Conservation (phyloP, 1,139 yeast genomes). For the Geotrichum klebahnii region DNA sequence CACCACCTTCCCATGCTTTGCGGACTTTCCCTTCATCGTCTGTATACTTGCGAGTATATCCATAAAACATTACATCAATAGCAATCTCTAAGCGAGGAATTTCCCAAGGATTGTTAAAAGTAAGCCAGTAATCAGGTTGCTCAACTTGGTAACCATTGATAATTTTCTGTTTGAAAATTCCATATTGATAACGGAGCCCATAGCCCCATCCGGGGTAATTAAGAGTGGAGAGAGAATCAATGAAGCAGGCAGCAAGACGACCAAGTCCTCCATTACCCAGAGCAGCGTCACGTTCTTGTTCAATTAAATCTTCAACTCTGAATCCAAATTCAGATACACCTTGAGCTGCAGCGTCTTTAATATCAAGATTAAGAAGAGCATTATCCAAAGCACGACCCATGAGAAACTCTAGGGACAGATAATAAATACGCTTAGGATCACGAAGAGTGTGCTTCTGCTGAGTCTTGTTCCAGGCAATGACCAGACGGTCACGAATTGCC, state of each 20-base stretch:
- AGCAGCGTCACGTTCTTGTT: constrained; percentile 90
- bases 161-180: constrained; percentile 86
- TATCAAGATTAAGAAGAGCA: constrained; percentile 74
- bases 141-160: constrained; percentile 92
- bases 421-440: constrained; percentile 84
- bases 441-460: constrained; percentile 82
- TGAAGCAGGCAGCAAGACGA: constrained; percentile 89
- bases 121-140: constrained; percentile 91
- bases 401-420: constrained; percentile 79
- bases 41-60: constrained; percentile 62
- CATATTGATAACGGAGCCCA: constrained; percentile 88
- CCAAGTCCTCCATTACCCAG: constrained; percentile 96
- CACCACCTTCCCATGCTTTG: constrained; percentile 82
- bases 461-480: constrained; percentile 88
- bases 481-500: constrained; percentile 72
- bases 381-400: constrained; percentile 97
- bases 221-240: constrained; percentile 81
- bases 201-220: constrained; percentile 96
- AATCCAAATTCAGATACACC: constrained; percentile 78
- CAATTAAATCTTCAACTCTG: constrained; percentile 77
- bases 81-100: constrained; percentile 81
- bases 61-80: constrained; percentile 90
- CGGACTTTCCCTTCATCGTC: constrained; percentile 51
- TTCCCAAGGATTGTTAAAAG: constrained; percentile 88
- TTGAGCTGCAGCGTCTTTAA: constrained; percentile 50